Base-by-base conservation (phyloP, 1,284 basidiomycete genomes). In the Melampsora americana region DNA sequence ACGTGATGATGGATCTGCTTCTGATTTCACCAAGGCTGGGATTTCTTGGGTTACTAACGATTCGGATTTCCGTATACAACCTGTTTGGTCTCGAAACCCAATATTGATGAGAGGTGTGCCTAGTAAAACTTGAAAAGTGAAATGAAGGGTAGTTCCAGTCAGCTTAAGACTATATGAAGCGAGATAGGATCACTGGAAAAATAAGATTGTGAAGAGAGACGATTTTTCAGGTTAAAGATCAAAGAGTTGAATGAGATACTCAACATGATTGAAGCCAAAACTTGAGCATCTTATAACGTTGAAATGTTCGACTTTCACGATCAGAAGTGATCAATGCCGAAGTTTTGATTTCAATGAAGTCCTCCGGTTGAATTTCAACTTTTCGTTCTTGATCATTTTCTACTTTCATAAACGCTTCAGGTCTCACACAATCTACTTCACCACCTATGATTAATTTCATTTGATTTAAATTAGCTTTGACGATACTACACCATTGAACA, bases 251-350 rank as follows among this genome's bases (percentile, higher is more conserved):
- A n/a, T n/a, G n/a, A n/a, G n/a, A n/a, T n/a, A 20, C 16, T 48
- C 59, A 28, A 75, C 72, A 75, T 30, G 72, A 75, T 68, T 75
- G 72, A 5, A 75, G 46, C 65, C 66, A 75, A 48, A 75, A 75
- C 56, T 75, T 75, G 5, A 67, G 56, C 66, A 75, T 61, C 42
- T 75, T 75, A 46, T 42, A 68, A 5, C 66, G 50, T 44, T 68
- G 23, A 6, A 68, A 28, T 3, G 26, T 75, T 23, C 50, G 50
- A 12, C 59, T 12, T 30, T 75, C 53, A 7, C 72, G 65, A 20
- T 75, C 72, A 7, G 30, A 44, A 26, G 66, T 35, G 9, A 56
- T 50, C 18, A 23, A 23, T 23, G 59, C 44, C 11, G 30, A 26
- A 2, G 65, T 68, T 68, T 75, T 75, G 28, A 75, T 61, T 64